Percentiles rank a stretch among this genome's conserved stretches.
phyloP scores from a whole-genome alignment of 164 flowering plant genomes.

The Magnolia changhungtana region DNA sequence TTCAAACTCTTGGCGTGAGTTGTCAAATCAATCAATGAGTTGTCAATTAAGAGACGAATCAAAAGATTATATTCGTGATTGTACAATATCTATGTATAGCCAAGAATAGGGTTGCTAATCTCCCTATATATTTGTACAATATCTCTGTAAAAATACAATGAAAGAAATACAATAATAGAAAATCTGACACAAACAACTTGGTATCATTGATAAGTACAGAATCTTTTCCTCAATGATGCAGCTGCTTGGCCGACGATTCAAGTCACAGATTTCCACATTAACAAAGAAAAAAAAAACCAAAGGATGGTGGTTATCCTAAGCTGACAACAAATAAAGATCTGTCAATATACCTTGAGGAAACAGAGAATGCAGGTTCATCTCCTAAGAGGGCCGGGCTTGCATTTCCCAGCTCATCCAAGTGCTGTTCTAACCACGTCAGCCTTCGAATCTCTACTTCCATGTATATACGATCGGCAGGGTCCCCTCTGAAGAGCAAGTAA shows the following conservation, averaged over 20 bases:
- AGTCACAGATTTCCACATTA: background rate
- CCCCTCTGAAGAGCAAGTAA: conserved; percentile 86
- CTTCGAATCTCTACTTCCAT: conserved; percentile 98
- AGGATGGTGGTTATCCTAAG: background rate
- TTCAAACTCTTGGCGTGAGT: background rate
- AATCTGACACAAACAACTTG: too few species aligned
- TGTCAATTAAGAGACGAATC: too few species aligned
- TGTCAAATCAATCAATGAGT: too few species aligned
- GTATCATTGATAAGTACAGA: background rate
- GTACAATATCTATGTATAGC: too few species aligned
- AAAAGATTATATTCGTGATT: too few species aligned
- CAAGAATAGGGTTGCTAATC: too few species aligned
- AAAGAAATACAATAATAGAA: too few species aligned
- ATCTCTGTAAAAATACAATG: too few species aligned
- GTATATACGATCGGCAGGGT: conserved; percentile 88
- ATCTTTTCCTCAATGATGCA: background rate
- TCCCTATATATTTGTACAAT: too few species aligned
- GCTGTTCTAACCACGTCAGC: conserved; percentile 83
- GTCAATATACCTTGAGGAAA: conserved; percentile 68
- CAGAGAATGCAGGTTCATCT: conserved; percentile 67
- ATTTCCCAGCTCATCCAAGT: conserved; percentile 74
- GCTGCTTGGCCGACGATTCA: background rate
- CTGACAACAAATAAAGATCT: background rate
- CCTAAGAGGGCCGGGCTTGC: conserved; percentile 77
- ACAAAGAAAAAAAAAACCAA: background rate